Conservation (phyloP, 495 filamentous ascomycete genomes). For the Terfezia claveryi region DNA sequence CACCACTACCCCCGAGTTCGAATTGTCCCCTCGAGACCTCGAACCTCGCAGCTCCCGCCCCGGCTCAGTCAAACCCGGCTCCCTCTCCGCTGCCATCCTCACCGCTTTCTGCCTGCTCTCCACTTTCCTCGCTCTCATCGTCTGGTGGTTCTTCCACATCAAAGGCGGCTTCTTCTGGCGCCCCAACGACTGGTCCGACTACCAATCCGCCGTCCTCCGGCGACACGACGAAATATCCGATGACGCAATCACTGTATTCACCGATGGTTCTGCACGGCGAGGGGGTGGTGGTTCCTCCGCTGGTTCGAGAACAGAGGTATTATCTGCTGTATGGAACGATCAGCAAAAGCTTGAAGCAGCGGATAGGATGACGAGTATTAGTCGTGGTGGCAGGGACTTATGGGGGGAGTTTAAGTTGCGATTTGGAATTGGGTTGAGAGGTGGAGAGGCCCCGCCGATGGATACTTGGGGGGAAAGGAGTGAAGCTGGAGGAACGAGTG, state of each 20-base stretch:
- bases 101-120: conserved; percentile 71
- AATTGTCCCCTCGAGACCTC: background rate
- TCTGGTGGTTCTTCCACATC: conserved; percentile 98
- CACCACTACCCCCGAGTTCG: conserved; percentile 3
- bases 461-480: background rate
- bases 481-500: background rate
- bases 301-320: conserved; percentile 15
- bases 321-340: conserved; percentile 2
- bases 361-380: conserved; percentile 10
- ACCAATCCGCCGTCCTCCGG: conserved; percentile 88
- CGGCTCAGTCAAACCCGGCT: conserved; percentile 8
- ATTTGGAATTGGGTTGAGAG: background rate
- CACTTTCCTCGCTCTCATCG: conserved; percentile 47
- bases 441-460: background rate
- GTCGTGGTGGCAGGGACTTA: background rate
- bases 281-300: conserved; percentile 6
- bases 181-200: conserved; percentile 85
- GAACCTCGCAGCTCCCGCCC: background rate
- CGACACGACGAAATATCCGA: conserved; percentile 23
- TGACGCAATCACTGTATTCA: conserved; percentile 19
- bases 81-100: conserved; percentile 35
- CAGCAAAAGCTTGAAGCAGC: conserved; percentile 14
- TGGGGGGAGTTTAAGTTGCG: background rate
- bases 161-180: conserved; percentile 82
- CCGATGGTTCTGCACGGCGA: conserved; percentile 14